Percentiles rank a stretch among this genome's conserved stretches.
These are phyloP conservation scores for Suillus sp. DNA, from an alignment of 768 basidiomycete genomes.

Conservation along the genomic window DNA sequence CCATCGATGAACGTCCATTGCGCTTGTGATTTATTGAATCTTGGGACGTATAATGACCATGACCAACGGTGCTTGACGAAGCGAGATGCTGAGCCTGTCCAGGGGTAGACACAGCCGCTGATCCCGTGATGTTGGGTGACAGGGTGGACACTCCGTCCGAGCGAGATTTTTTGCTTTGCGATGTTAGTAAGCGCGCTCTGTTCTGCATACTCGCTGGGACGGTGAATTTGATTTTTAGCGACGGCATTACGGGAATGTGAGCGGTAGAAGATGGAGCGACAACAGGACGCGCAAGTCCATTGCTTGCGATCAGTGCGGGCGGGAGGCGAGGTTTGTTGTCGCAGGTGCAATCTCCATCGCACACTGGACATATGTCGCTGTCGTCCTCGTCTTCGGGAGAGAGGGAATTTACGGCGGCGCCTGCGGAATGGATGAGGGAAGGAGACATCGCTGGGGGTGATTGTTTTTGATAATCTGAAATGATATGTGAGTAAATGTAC, in stretches of 20 bases:
- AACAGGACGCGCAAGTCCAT: slow-evolving; percentile 42
- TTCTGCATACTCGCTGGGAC: slow-evolving; percentile 58
- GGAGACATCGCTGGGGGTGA: slow-evolving; percentile 65
- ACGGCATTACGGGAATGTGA: slow-evolving; percentile 30
- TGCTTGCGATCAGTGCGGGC: slow-evolving; percentile 31
- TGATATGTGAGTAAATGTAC: slow-evolving; percentile 23
- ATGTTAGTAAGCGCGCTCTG: slow-evolving; percentile 37
- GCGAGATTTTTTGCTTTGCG: slow-evolving; percentile 33
- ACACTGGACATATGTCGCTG: slow-evolving; percentile 87
- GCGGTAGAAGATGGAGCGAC: slow-evolving; percentile 40
- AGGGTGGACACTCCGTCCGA: slow-evolving; percentile 31
- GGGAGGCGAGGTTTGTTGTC: slow-evolving; percentile 44
- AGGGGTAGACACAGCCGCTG: slow-evolving; percentile 22
- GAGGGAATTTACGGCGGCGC: slow-evolving; percentile 41
- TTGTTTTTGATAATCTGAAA: slow-evolving; percentile 46
- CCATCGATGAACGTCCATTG: slow-evolving; percentile 60
- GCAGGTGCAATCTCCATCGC: slow-evolving; percentile 90
- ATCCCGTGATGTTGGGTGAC: slow-evolving; percentile 41
- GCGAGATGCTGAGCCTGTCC: slow-evolving; percentile 16
- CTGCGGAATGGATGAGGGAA: slow-evolving; percentile 71
- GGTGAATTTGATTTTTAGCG: slow-evolving; percentile 74
- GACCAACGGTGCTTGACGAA: slow-evolving; percentile 31
- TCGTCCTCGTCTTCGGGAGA: slow-evolving; percentile 68
- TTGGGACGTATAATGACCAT: slow-evolving; percentile 24
- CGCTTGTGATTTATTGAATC: slow-evolving; percentile 41